phyloP scores from a whole-genome alignment of 805 yeast species.

The Lipomyces spencermartinsiae region DNA sequence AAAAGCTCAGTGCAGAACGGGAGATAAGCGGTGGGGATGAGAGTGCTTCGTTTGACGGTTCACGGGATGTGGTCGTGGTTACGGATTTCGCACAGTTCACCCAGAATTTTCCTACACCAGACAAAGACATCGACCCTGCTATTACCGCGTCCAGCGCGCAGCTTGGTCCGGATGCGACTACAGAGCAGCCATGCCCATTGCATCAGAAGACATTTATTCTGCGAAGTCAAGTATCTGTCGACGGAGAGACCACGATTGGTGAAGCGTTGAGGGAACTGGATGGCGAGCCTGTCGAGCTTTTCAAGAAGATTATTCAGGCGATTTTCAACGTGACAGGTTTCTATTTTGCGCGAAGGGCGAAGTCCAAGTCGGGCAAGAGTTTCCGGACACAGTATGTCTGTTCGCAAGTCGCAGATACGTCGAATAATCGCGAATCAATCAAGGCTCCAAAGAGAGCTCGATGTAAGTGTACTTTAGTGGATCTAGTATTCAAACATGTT shows the following conservation, averaged over 20 bases:
- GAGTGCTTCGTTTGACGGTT: background rate
- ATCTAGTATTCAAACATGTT: background rate
- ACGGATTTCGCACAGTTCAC: conserved; percentile 18
- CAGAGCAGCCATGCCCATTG: background rate
- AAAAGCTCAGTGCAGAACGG: conserved; percentile 5
- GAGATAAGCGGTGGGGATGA: background rate
- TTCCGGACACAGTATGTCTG: conserved; percentile 35
- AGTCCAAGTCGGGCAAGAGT: conserved; percentile 27
- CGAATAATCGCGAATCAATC: conserved; percentile 25
- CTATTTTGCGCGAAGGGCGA: conserved; percentile 35
- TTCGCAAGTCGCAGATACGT: conserved; percentile 37
- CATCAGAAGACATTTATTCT: conserved; percentile 24
- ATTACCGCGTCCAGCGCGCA: conserved; percentile 7
- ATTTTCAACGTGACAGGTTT: conserved; percentile 30
- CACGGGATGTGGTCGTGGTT: conserved; percentile 11
- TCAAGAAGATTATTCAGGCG: conserved; percentile 22
- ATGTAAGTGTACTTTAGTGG: conserved; percentile 7
- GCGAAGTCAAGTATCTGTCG: conserved; percentile 29
- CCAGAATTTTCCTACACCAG: conserved; percentile 24
- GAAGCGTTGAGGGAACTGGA: conserved; percentile 69
- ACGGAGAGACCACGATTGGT: conserved; percentile 61
- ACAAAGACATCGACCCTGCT: conserved; percentile 6
- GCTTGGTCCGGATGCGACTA: background rate
- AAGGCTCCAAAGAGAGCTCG: conserved; percentile 30
- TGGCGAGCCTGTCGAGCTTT: conserved; percentile 35